Conservation (phyloP, 331 rosid species). For the Cydonia oblonga region DNA sequence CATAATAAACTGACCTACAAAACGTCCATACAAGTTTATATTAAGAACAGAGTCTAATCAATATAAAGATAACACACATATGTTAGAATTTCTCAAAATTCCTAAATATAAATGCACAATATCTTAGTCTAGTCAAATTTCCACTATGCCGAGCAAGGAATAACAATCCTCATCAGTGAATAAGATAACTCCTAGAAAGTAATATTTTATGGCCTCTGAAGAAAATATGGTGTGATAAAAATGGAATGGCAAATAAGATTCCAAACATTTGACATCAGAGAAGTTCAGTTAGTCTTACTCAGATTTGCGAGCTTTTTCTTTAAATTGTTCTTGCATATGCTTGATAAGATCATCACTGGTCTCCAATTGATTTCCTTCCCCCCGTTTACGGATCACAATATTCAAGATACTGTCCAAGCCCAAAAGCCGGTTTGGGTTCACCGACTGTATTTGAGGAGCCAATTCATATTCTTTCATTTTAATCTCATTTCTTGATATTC, state of each 20-base stretch:
- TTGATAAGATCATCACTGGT: slow-evolving; percentile 92
- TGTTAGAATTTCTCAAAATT: too few relatives aligned
- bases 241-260: background rate
- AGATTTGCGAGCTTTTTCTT: slow-evolving; percentile 93
- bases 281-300: slow-evolving; percentile 49
- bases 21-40: slow-evolving; percentile 20
- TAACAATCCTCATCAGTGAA: background rate
- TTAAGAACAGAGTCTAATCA: background rate
- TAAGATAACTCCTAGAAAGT: background rate
- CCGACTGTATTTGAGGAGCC: slow-evolving; percentile 65
- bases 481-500: slow-evolving; percentile 88
- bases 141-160: background rate
- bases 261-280: background rate
- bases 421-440: slow-evolving; percentile 65
- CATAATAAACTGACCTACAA: slow-evolving; percentile 90
- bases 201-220: background rate
- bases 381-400: slow-evolving; percentile 72
- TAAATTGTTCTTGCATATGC: slow-evolving; percentile 96
- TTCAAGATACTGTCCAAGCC: slow-evolving; percentile 90
- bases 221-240: background rate
- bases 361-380: slow-evolving; percentile 65
- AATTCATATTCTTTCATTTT: slow-evolving; percentile 86
- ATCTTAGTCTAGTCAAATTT: background rate
- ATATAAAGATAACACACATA: too few relatives aligned
- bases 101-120: background rate